Evolutionary conservation across 106 monocot species (phyloP).

Genomic region (Dendrobium nobile): DNA sequence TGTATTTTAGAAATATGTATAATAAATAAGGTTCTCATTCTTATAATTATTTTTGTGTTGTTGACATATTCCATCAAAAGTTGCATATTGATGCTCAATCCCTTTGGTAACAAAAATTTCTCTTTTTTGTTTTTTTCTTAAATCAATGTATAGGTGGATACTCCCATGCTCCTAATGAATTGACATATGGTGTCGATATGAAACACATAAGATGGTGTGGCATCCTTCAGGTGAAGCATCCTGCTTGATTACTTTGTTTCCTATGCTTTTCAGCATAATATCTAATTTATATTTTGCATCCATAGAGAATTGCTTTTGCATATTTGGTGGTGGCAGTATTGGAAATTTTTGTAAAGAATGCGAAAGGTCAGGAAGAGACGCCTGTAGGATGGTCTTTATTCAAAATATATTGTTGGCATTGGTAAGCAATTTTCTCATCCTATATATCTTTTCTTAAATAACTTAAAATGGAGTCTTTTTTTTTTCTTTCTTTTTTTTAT

Average conservation of each 20-base stretch:
- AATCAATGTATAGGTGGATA: constrained; percentile 54
- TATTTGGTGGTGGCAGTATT: constrained; percentile 70
- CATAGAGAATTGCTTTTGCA: constrained; percentile 83
- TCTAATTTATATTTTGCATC: constrained; percentile 11
- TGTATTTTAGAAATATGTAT: too few species aligned
- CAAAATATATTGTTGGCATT: constrained; percentile 61
- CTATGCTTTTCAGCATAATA: neutral
- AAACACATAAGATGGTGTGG: constrained; percentile 81
- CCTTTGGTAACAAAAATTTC: neutral
- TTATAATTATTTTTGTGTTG: neutral
- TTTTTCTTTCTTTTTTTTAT: too few species aligned
- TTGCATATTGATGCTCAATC: neutral
- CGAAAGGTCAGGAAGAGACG: constrained; percentile 30
- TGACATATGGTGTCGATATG: constrained; percentile 77
- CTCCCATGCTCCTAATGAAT: constrained; percentile 77
- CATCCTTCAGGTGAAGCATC: constrained; percentile 67
- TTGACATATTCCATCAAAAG: neutral
- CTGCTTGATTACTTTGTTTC: neutral
- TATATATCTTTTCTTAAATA: neutral
- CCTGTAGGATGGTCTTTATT: constrained; percentile 30
- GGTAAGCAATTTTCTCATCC: constrained; percentile 32
- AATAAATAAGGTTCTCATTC: neutral
- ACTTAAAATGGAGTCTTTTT: neutral
- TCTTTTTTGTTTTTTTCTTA: neutral
- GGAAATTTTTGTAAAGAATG: constrained; percentile 65